Conservation (phyloP, 208 protist species). For the Acanthamoeba lenticulata region DNA sequence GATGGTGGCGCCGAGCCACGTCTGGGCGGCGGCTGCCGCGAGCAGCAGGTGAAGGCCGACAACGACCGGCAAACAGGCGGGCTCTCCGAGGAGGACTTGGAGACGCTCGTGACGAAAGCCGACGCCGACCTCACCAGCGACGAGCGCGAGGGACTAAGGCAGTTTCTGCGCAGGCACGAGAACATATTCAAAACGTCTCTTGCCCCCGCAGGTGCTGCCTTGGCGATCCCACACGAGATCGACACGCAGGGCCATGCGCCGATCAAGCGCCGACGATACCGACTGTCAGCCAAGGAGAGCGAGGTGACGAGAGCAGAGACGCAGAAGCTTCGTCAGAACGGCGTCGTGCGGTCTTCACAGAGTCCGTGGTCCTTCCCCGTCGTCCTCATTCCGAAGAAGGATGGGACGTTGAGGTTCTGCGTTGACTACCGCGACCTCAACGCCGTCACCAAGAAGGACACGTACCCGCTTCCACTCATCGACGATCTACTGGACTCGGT, state of each 20-base stretch:
- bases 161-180: background rate
- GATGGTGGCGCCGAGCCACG: background rate
- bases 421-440: constrained; percentile 66
- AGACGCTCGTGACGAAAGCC: background rate
- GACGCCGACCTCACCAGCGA: background rate
- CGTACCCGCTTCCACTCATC: constrained; percentile 33
- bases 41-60: too few relatives aligned
- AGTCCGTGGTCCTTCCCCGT: background rate
- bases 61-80: too few relatives aligned
- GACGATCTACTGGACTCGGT: background rate
- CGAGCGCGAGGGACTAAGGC: fast-evolving
- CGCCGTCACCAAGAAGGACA: constrained; percentile 57
- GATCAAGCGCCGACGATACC: background rate
- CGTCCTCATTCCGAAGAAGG: background rate
- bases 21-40: too few relatives aligned
- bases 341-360: background rate
- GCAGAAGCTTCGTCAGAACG: background rate
- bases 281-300: background rate
- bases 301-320: background rate
- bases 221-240: background rate
- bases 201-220: background rate
- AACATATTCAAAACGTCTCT: background rate
- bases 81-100: background rate
- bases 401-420: background rate
- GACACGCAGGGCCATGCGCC: background rate